These are phyloP conservation scores for Phaeosphaeria sp. DNA, from an alignment of 2,329 filamentous ascomycete species.

Conservation along the genomic window DNA sequence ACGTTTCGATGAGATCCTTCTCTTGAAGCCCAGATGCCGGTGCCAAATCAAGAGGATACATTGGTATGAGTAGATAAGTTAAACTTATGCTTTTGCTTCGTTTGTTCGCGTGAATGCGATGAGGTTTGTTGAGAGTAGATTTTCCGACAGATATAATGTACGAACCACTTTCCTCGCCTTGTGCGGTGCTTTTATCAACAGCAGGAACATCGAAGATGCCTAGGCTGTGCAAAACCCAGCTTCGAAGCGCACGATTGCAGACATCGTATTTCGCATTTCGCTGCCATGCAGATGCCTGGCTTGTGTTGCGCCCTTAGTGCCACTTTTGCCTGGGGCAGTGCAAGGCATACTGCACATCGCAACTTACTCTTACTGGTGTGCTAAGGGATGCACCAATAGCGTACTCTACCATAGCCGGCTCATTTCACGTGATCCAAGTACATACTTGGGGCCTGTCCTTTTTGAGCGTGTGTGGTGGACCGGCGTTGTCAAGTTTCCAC, in stretches of 20 bases:
- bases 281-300: background rate
- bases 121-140: background rate
- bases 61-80: no score
- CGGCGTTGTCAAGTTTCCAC: background rate
- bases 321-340: background rate
- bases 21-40: conserved; percentile 24
- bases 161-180: background rate
- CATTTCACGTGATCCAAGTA: no score
- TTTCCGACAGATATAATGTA: background rate
- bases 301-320: background rate
- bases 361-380: background rate
- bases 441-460: no score
- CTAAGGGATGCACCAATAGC: background rate
- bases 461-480: background rate
- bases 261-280: background rate
- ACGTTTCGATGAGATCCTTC: conserved; percentile 21
- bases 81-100: background rate
- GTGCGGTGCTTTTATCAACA: background rate
- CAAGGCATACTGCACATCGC: background rate
- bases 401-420: background rate
- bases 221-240: background rate
- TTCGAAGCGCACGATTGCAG: background rate
- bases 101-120: background rate
- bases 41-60: conserved; percentile 12
- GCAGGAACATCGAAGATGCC: background rate